These are phyloP conservation scores for Gossypium davidsonii DNA, from an alignment of 441 rosid species.

Conservation along the genomic window DNA sequence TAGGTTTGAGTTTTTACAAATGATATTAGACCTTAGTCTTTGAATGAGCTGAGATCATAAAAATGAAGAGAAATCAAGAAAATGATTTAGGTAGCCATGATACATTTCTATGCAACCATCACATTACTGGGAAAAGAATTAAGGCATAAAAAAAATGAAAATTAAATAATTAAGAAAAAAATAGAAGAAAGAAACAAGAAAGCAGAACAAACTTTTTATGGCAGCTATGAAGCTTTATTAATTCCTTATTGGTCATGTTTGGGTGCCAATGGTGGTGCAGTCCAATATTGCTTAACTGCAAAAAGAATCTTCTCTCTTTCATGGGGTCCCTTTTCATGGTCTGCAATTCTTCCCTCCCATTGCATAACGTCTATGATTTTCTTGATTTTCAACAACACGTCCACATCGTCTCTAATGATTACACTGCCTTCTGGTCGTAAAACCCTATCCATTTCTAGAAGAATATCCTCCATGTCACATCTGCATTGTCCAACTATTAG, in stretches of 20 bases:
- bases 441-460: constrained; percentile 64
- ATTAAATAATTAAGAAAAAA: background rate
- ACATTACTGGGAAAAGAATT: background rate
- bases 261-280: constrained; percentile 29
- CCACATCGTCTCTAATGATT: constrained; percentile 60
- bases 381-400: constrained; percentile 43
- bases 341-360: constrained; percentile 51
- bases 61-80: background rate
- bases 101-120: background rate
- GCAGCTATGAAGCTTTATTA: constrained; percentile 1
- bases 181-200: background rate
- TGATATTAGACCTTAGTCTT: background rate
- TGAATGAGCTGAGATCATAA: background rate
- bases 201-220: background rate
- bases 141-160: background rate
- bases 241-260: constrained; percentile 12
- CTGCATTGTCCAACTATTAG: constrained; percentile 8
- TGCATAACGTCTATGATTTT: constrained; percentile 37
- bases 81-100: background rate
- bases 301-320: constrained; percentile 48
- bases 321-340: constrained; percentile 56
- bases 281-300: constrained; percentile 54
- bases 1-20: background rate
- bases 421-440: constrained; percentile 59
- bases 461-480: constrained; percentile 43